Base-by-base conservation (phyloP, 768 basidiomycete species). In the Macrolepiota fuliginosa region DNA sequence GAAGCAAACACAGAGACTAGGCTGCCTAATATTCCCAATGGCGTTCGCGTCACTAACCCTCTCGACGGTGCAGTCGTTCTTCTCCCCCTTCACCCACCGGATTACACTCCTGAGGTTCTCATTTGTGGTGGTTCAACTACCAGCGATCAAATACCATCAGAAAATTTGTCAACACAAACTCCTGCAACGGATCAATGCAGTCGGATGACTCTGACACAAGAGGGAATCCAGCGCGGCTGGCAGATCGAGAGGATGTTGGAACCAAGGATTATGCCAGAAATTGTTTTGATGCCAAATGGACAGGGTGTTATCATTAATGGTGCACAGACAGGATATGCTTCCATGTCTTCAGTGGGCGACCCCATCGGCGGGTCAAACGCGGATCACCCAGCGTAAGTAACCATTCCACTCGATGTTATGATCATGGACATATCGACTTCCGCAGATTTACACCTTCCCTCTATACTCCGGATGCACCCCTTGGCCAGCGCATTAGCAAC, bases 401-500 rank as follows among this genome's bases (percentile, higher is more conserved):
- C 27, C 1, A 1, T 4, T 39, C 12, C 24, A 19, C 4, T 35
- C 17, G 11, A 6, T 9, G 3, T 11, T 24, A 0, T 11, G 36
- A 15, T 22, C 35, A 12, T 50, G 11, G 11, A 15, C 12, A 4
- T 5, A 19, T 36, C 7, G 6, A 11, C 3, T 46, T 32, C 29
- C 29, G 7, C 29, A 73, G 70, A 27, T 71, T 74, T 24, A 77
- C 72, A 29, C 83, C 83, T 10, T 74, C 77, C 9, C 63, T 85
- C 59, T 87, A 85, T 71, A 79, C 79, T 56, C 78, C 81, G 5
- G 68, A 66, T 58, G 74, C 75, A 4, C 69, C 75, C 2, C 67
- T 73, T 0, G 87, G 86, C 12, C 63, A 71, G 49, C 74, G 79
- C 47, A 80, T 77, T 73, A 81, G 77, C 71, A 79, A 79, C 63